A percentile compares a stretch with the other conserved stretches of the same genome.
These are phyloP conservation scores for Aechmea fasciata DNA, from an alignment of 176 grass and related monocot species.

Conservation along the genomic window DNA sequence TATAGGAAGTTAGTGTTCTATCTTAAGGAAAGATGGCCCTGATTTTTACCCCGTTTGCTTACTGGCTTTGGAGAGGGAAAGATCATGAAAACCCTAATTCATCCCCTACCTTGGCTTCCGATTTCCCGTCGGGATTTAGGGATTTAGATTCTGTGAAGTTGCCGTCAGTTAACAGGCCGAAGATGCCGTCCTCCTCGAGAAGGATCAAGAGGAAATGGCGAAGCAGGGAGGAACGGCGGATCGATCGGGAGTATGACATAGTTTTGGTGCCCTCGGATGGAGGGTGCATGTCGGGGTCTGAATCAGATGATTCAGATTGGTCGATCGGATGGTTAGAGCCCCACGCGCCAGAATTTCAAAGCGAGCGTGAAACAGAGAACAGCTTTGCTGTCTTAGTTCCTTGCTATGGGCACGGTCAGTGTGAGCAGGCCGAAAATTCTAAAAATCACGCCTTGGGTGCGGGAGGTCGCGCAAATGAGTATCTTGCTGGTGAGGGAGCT, in stretches of 20 bases:
- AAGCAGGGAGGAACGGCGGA: slow-evolving; percentile 14
- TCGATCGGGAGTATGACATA: slow-evolving; percentile 54
- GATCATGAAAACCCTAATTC: slow-evolving; percentile 5
- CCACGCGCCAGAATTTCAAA: slow-evolving; percentile 49
- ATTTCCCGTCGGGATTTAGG: slow-evolving; percentile 41
- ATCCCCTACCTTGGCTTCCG: slow-evolving; percentile 21
- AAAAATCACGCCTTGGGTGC: slow-evolving; percentile 13
- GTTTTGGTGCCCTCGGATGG: slow-evolving; percentile 62
- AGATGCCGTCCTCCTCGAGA: not conserved
- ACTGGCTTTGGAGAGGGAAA: slow-evolving; percentile 40
- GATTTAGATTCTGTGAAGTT: slow-evolving; percentile 29
- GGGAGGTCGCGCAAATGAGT: slow-evolving; percentile 1
- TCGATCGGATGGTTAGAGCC: slow-evolving; percentile 76
- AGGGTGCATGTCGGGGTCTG: slow-evolving; percentile 37
- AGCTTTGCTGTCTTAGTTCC: slow-evolving; percentile 75
- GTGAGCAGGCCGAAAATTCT: slow-evolving; percentile 10
- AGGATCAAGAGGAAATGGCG: slow-evolving; percentile 29
- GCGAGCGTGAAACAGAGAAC: slow-evolving; percentile 39
- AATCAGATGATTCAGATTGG: slow-evolving; percentile 66
- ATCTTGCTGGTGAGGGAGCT: slow-evolving; percentile 23
- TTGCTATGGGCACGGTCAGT: slow-evolving; percentile 35
- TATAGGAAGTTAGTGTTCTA: slow-evolving; percentile 3
- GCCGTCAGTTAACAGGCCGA: not conserved
- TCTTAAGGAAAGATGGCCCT: slow-evolving; percentile 25
- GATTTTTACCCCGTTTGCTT: slow-evolving; percentile 37